A percentile compares a stretch with the other conserved stretches of the same genome.
Conservation (phyloP, 192 early-diverging fungal species). For the Coemansia sp. region DNA sequence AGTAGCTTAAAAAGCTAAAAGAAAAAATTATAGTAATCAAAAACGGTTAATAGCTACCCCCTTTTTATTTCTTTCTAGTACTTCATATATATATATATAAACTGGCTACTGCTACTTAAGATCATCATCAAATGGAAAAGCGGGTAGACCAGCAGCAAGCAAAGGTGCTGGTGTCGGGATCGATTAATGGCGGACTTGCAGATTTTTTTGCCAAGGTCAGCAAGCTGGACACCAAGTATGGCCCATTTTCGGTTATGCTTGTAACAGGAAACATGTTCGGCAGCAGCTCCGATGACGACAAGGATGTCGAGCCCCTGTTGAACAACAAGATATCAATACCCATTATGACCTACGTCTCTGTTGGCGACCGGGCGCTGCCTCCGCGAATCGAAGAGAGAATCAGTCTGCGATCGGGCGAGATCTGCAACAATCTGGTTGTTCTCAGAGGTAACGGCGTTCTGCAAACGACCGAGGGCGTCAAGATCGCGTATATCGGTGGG, state of each 20-base stretch:
- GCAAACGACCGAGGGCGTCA: conserved; percentile 53
- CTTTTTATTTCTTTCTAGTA: no score
- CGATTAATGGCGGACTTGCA: conserved; percentile 68
- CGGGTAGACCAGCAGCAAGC: conserved; percentile 9
- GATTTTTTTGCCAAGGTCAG: conserved; percentile 71
- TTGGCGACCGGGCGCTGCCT: conserved; percentile 66
- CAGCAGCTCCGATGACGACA: conserved; percentile 33
- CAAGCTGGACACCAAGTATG: conserved; percentile 76
- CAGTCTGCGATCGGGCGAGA: conserved; percentile 61
- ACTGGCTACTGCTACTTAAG: neutral
- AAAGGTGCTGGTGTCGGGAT: conserved; percentile 66
- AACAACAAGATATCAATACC: conserved; percentile 64
- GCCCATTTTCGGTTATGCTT: conserved; percentile 83
- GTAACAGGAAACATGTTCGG: conserved; percentile 82
- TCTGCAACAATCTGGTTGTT: conserved; percentile 73
- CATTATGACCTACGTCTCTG: conserved; percentile 72
- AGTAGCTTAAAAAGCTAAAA: no score
- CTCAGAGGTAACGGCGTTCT: conserved; percentile 60
- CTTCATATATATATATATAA: neutral
- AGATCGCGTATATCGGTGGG: conserved; percentile 50
- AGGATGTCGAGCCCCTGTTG: conserved; percentile 58
- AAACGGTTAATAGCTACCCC: no score
- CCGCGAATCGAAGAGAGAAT: conserved; percentile 56
- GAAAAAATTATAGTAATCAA: no score
- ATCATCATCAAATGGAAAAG: neutral